Percentiles rank a stretch among this genome's conserved stretches.
Conservation (phyloP, 2,329 filamentous ascomycete species). For the Aspergillus piperis region DNA sequence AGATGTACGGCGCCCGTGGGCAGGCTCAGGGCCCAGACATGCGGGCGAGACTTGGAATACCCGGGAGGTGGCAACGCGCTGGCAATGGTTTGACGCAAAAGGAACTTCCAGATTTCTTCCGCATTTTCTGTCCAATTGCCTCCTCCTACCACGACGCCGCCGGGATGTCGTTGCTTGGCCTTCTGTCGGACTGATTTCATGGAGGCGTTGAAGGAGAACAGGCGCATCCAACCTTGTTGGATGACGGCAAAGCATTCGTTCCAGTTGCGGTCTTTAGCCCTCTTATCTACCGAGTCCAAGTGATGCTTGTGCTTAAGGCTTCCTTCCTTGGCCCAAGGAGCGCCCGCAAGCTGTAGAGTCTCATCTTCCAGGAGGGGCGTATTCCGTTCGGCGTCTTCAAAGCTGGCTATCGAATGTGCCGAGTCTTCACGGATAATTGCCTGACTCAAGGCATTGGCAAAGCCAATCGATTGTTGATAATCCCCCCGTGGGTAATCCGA, state of each 20-base stretch:
- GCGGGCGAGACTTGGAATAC: constrained; percentile 84
- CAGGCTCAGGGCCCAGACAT: constrained; percentile 92
- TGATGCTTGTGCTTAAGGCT: constrained; percentile 96
- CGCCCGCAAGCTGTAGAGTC: constrained; percentile 82
- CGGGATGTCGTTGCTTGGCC: constrained; percentile 54
- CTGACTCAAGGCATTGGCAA: constrained; percentile 93
- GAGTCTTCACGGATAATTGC: constrained; percentile 86
- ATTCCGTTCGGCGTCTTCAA: constrained; percentile 62
- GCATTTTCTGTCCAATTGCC: constrained; percentile 99
- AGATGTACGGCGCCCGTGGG: constrained; percentile 93
- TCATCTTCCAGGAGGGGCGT: constrained; percentile 84
- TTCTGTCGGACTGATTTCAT: constrained; percentile 70
- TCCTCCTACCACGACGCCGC: constrained; percentile 77
- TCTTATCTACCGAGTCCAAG: constrained; percentile 84
- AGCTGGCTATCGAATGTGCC: constrained; percentile 53
- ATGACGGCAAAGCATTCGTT: constrained; percentile 93
- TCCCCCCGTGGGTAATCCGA: constrained; percentile 74
- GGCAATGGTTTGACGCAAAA: constrained; percentile 86
- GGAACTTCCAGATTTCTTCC: constrained; percentile 82
- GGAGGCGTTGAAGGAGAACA: constrained; percentile 88
- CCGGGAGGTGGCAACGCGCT: constrained; percentile 86
- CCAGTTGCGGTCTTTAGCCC: constrained; percentile 93
- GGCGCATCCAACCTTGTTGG: constrained; percentile 87
- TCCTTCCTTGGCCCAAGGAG: constrained; percentile 98
- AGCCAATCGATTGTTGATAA: constrained; percentile 95